Evolutionary conservation across 345 rosid genomes (phyloP), one percentile per base, ranked within the genome.

Genomic region (Camelina neglecta): DNA sequence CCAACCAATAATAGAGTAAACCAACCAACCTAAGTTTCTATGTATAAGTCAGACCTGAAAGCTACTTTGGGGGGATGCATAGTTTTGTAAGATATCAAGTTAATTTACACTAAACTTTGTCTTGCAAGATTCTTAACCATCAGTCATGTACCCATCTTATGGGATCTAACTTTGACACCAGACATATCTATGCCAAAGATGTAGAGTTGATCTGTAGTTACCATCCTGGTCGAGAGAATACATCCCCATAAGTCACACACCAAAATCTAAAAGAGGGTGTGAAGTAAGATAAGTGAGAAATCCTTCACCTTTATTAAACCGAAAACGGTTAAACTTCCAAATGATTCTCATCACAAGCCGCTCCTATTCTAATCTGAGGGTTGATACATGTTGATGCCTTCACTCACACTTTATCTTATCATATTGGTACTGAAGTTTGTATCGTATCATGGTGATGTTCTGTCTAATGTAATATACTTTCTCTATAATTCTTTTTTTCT

Each of bases 201-300:
- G 31, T 24, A 44, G 35, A 47, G 1, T 33, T 42, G n/a, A 49
- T 36, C 6, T 8, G 31, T 58, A 36, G 2, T 36, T 36, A 36
- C 7, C 57, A 23, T 23, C 57, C 33, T 15, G 1, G n/a, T 23
- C 7, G 10, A 60, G 20, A 75, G 24, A 26, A 60, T 50, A 15
- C 10, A 57, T 41, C 31, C 4, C 29, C 57, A 75, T 29, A 29
- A n/a, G 33, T 75, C 15, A 60, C n/a, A 58, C 11, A 58, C 38
- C 41, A 67, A 48, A 20, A 38, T 36, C 59, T 33, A 67, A 41
- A 23, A 8, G 29, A 55, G 12, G 13, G 56, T 10, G 2, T 18
- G 24, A 59, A 63, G 48, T 13, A 73, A 61, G 31, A 53, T 38
- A 24, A 67, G 64, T 57, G 51, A 51, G 49, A 75, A 45, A 62